phyloP scores from a whole-genome alignment of 2,329 filamentous ascomycete genomes.

The Claviceps lovelessii region DNA sequence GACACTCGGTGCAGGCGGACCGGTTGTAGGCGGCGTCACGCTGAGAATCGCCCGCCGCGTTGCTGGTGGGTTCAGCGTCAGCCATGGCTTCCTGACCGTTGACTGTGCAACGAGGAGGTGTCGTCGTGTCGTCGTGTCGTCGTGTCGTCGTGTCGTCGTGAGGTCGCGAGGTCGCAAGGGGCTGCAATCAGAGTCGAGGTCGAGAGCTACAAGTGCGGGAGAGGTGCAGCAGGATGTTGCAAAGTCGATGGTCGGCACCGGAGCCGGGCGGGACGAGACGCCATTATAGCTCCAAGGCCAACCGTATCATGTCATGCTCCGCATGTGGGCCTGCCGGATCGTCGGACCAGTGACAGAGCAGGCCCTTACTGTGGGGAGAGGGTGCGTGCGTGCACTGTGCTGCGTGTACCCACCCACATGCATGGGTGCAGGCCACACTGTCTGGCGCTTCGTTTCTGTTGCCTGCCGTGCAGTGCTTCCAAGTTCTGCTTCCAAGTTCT shows the following conservation, averaged over 20 bases:
- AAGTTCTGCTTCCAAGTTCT: too few relatives aligned
- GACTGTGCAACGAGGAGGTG: not conserved
- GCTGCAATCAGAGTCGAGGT: too few relatives aligned
- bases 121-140: too few relatives aligned
- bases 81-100: not conserved
- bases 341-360: not conserved
- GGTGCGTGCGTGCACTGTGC: not conserved
- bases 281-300: not conserved
- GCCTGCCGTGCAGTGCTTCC: not conserved
- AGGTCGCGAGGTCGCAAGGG: not conserved
- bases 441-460: too few relatives aligned
- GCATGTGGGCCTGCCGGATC: not conserved
- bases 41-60: not conserved
- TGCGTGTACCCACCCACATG: not conserved
- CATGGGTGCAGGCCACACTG: too few relatives aligned
- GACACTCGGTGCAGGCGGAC: constrained; percentile 29
- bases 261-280: too few relatives aligned
- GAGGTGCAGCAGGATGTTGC: too few relatives aligned
- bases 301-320: too few relatives aligned
- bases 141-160: too few relatives aligned
- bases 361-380: not conserved
- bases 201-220: too few relatives aligned
- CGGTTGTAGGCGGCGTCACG: constrained; percentile 12
- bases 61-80: not conserved
- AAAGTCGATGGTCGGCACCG: too few relatives aligned